Percentiles rank a stretch among this genome's conserved stretches.
Conservation (phyloP, 768 basidiomycete genomes). For the Phanerochaete sordida region DNA sequence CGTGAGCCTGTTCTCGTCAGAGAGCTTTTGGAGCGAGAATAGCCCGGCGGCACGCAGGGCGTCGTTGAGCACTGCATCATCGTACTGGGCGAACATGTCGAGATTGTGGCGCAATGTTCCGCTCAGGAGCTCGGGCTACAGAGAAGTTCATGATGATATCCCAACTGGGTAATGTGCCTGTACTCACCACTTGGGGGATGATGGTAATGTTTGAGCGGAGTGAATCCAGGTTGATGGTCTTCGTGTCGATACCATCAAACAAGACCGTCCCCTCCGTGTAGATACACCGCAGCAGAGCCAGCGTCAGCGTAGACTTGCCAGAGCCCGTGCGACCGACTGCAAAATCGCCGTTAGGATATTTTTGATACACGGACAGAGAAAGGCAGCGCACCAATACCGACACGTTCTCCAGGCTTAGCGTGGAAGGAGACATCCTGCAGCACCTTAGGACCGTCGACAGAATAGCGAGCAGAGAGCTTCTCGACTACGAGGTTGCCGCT, state of each 20-base stretch:
- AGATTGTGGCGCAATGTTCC: slow-evolving; percentile 55
- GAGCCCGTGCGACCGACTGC: slow-evolving; percentile 41
- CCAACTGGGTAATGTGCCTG: too few species aligned
- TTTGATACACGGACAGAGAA: slow-evolving; percentile 26
- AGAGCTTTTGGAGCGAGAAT: slow-evolving; percentile 35
- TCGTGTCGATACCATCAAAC: slow-evolving; percentile 46
- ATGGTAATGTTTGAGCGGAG: slow-evolving; percentile 54
- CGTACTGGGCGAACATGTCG: slow-evolving; percentile 53
- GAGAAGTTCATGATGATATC: too few species aligned
- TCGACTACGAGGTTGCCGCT: slow-evolving; percentile 49
- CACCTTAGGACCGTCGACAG: slow-evolving; percentile 48
- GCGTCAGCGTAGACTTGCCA: slow-evolving; percentile 38
- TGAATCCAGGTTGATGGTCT: slow-evolving; percentile 48
- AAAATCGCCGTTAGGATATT: slow-evolving; percentile 23
- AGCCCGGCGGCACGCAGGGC: slow-evolving; percentile 47
- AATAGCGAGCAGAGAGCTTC: slow-evolving; percentile 47
- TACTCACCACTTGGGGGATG: slow-evolving; percentile 52
- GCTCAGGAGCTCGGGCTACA: slow-evolving; percentile 46
- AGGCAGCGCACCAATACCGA: slow-evolving; percentile 40
- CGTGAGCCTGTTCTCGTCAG: slow-evolving; percentile 33
- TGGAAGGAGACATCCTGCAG: slow-evolving; percentile 52
- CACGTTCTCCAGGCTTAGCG: slow-evolving; percentile 51
- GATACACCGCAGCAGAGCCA: slow-evolving; percentile 55
- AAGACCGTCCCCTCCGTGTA: slow-evolving; percentile 49
- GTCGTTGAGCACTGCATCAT: slow-evolving; percentile 47